Conservation (phyloP, 192 early-diverging fungal species). For the Coemansia reversa region DNA sequence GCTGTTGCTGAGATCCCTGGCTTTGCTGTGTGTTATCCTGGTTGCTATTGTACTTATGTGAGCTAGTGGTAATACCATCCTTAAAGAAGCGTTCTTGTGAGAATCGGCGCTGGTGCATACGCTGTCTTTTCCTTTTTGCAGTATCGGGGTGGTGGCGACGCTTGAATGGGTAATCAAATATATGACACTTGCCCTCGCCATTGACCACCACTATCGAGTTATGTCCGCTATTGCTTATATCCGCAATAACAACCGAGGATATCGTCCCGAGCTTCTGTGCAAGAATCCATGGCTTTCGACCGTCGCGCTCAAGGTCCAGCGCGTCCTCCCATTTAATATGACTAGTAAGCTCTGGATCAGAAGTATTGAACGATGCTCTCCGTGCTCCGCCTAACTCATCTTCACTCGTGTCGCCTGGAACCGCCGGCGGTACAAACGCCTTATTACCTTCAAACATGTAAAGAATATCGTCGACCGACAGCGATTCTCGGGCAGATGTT, state of each 20-base stretch:
- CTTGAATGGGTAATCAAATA: conserved; percentile 53
- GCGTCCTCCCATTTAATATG: conserved; percentile 54
- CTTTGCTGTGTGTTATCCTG: background rate
- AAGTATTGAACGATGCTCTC: conserved; percentile 7
- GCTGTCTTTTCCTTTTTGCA: conserved; percentile 41
- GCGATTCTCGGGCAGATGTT: conserved; percentile 32
- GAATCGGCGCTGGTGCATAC: conserved; percentile 45
- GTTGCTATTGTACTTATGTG: background rate
- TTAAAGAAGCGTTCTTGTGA: conserved; percentile 52
- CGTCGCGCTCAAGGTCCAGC: conserved; percentile 53
- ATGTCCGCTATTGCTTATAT: conserved; percentile 47
- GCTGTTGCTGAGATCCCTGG: background rate
- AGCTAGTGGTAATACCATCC: conserved; percentile 24
- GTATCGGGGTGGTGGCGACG: conserved; percentile 43
- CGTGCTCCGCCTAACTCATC: conserved; percentile 15
- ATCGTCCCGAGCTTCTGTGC: conserved; percentile 53
- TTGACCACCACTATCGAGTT: conserved; percentile 53
- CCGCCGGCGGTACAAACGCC: background rate
- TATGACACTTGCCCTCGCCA: conserved; percentile 52
- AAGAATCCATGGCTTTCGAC: conserved; percentile 54
- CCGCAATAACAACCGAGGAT: conserved; percentile 46
- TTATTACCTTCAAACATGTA: conserved; percentile 41
- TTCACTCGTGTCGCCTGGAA: conserved; percentile 31
- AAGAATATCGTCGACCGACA: conserved; percentile 44
- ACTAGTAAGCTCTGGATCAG: conserved; percentile 18